phyloP scores from a whole-genome alignment of 768 basidiomycete genomes.

The Boletus insuetus region DNA sequence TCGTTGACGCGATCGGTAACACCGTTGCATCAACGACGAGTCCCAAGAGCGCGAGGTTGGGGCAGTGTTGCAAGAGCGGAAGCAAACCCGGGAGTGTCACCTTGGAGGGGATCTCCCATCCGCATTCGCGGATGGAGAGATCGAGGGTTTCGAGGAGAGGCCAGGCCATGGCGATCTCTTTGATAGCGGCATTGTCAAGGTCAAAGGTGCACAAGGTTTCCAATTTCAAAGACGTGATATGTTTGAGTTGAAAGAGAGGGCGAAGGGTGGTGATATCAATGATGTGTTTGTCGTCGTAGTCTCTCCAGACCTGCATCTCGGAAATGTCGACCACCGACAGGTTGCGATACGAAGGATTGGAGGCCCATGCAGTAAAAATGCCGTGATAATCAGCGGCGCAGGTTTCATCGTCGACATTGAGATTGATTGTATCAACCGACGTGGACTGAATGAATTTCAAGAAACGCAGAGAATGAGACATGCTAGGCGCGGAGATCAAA shows the following conservation, averaged over 20 bases:
- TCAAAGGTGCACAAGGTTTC: conserved; percentile 29
- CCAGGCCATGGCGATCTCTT: conserved; percentile 28
- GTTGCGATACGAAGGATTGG: conserved; percentile 22
- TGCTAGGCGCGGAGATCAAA: conserved; percentile 21
- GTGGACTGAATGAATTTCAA: conserved; percentile 26
- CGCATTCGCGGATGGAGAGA: conserved; percentile 28
- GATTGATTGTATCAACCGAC: conserved; percentile 31
- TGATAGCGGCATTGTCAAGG: conserved; percentile 23
- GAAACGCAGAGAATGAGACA: conserved; percentile 23
- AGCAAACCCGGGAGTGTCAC: conserved; percentile 25
- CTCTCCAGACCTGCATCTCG: conserved; percentile 30
- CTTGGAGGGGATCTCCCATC: conserved; percentile 29
- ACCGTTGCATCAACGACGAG: conserved; percentile 29
- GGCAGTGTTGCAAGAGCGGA: conserved; percentile 23
- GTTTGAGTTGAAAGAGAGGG: conserved; percentile 25
- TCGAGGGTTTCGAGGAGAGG: conserved; percentile 28
- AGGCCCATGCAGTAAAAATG: conserved; percentile 25
- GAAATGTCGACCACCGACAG: conserved; percentile 27
- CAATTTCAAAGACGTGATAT: conserved; percentile 22
- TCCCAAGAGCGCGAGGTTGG: conserved; percentile 24
- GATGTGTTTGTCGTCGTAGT: conserved; percentile 31
- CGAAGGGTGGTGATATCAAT: conserved; percentile 24
- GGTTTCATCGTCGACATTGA: conserved; percentile 32
- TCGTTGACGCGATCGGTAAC: conserved; percentile 3
- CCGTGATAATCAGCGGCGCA: conserved; percentile 22